Evolutionary conservation across 1,139 yeast genomes (phyloP), one percentile per base, ranked within the genome.

Genomic region (Lodderomyces margitis): DNA sequence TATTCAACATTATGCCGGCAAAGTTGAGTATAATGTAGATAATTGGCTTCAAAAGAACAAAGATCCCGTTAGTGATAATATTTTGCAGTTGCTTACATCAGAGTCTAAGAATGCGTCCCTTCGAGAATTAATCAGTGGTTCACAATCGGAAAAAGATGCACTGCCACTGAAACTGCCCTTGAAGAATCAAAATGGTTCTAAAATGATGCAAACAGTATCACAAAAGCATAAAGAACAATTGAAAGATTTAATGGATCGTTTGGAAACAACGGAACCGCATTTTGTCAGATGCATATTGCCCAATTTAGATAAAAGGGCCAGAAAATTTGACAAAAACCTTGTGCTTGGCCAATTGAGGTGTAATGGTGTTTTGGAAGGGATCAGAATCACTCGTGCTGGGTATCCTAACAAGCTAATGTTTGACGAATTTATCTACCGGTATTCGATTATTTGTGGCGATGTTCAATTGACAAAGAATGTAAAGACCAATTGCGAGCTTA

Each of bases 361-460:
- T 59, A 94, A 94, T 59, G 99, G 99, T 75, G 99, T 94, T 11
- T 68, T 94, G 39, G 99, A 94, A 69, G 99, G 99, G 49, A 94
- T 94, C 34, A 76, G 98, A 62, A 92, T 94, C 48, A 96, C 98
- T 0, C 75, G 99, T 50, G 91, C 96, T 12, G 99, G 99, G 3
- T 94, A 86, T 59, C 98, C 99, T 1, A 94, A 94, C 62, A 78
- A 97, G 51, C 78, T 92, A 59, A 78, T 83, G 37, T 92, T 91
- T 61, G 78, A 81, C 36, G 95, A 88, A 42, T 92, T 94, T 62
- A 79, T 78, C 44, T 75, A 69, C 40, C 74, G 96, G 42, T 94
- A 94, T 58, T 78, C 79, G 24, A 78, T 91, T 19, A 67, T 94
- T 31, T 75, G 75, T 41, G 62, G 66, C 3, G 62, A 61, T 21